Evolutionary conservation across 2,329 filamentous ascomycete genomes (phyloP).

Genomic region (Ilyonectria sp.): DNA sequence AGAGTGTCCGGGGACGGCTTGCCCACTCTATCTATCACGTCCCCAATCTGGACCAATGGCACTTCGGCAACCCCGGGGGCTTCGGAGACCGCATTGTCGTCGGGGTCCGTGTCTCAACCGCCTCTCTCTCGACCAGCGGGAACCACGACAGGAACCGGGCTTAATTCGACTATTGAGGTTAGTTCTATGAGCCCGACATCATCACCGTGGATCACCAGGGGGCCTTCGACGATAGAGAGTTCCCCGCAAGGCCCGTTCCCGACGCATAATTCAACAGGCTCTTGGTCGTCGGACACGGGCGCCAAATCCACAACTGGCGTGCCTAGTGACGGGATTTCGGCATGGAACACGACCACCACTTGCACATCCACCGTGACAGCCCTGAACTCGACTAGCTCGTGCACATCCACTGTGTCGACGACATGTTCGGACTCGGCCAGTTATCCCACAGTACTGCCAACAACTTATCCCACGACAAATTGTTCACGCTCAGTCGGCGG

Average conservation of each 20-base stretch:
- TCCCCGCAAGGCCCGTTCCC: constrained; percentile 28
- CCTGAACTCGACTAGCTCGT: constrained; percentile 27
- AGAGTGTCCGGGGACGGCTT: constrained; percentile 32
- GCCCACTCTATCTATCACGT: constrained; percentile 27
- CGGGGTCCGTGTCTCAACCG: constrained; percentile 23
- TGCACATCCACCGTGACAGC: constrained; percentile 17
- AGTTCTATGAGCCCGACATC: constrained; percentile 11
- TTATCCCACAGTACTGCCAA: constrained; percentile 4
- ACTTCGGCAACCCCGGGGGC: constrained; percentile 28
- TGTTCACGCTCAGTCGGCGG: constrained; percentile 25
- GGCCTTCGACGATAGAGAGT: constrained; percentile 25
- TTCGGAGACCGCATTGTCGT: constrained; percentile 25
- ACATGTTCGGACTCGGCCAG: constrained; percentile 33
- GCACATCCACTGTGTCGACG: constrained; percentile 28
- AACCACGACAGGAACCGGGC: constrained; percentile 10
- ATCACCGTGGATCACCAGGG: constrained; percentile 23
- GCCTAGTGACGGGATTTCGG: constrained; percentile 15
- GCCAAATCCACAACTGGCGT: constrained; percentile 25
- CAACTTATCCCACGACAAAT: constrained; percentile 25
- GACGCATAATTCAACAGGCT: constrained; percentile 36
- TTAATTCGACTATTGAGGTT: constrained; percentile 17
- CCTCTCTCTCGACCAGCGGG: constrained; percentile 10
- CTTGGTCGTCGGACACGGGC: constrained; percentile 21
- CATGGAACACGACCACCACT: constrained; percentile 24
- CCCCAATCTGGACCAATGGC: constrained; percentile 36